A percentile compares a stretch with the other conserved stretches of the same genome.
These are phyloP conservation scores for Fusarium tuaranense DNA, from an alignment of 2,329 filamentous ascomycete species.

Conservation along the genomic window DNA sequence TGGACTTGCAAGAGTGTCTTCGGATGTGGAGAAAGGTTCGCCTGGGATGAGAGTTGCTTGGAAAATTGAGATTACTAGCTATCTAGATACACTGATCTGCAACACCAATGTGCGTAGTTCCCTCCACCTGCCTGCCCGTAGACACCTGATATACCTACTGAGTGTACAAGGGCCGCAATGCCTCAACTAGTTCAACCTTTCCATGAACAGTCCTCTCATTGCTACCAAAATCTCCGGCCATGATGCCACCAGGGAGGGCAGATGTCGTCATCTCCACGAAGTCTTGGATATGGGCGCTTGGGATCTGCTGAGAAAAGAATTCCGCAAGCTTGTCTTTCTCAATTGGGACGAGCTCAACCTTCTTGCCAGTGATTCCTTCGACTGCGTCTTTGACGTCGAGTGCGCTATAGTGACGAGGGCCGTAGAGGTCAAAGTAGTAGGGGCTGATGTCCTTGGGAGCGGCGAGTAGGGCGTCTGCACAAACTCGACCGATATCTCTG, in stretches of 20 bases:
- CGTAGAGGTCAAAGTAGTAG: constrained; percentile 40
- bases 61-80: neutral
- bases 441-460: constrained; percentile 4
- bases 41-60: constrained; percentile 52
- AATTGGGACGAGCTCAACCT: constrained; percentile 33
- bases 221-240: constrained; percentile 37
- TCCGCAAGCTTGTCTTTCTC: constrained; percentile 36
- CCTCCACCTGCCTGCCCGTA: neutral
- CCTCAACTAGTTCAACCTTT: constrained; percentile 38
- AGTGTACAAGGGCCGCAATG: constrained; percentile 10
- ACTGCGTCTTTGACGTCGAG: constrained; percentile 43
- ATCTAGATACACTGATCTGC: neutral
- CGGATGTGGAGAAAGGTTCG: constrained; percentile 65
- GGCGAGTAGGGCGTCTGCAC: constrained; percentile 36
- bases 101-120: neutral
- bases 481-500: constrained; percentile 43
- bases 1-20: constrained; percentile 67
- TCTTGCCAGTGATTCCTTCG: constrained; percentile 41
- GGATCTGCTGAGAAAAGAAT: constrained; percentile 38
- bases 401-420: constrained; percentile 44
- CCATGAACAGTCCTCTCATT: constrained; percentile 40
- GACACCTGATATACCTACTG: neutral
- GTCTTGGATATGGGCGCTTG: constrained; percentile 32
- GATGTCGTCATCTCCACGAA: constrained; percentile 45
- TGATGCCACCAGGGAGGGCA: constrained; percentile 43